Conservation (phyloP, 1,284 basidiomycete species). For the Cutaneotrichosporon cutaneum region DNA sequence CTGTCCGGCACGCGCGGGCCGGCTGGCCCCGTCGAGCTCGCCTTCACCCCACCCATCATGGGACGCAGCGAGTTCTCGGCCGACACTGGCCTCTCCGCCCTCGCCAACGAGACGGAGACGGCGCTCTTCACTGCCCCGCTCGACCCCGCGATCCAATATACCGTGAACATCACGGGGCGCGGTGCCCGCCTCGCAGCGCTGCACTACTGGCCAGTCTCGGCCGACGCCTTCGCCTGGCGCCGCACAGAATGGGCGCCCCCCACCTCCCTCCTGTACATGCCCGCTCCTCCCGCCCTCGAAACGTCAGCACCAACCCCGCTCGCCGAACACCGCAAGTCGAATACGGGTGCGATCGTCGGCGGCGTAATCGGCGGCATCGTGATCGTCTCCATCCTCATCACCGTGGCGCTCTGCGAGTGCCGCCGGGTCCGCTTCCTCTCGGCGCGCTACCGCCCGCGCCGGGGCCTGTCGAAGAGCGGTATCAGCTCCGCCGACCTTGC, state of each 20-base stretch:
- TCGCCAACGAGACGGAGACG: background rate
- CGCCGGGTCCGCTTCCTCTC: background rate
- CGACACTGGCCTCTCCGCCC: background rate
- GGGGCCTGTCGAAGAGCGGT: background rate
- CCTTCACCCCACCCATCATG: background rate
- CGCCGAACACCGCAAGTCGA: background rate
- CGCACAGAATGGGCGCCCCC: background rate
- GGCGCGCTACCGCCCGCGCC: background rate
- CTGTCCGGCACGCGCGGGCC: background rate
- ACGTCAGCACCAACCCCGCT: background rate
- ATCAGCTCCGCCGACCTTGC: background rate
- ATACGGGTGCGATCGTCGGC: background rate
- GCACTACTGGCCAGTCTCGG: slow-evolving; percentile 3
- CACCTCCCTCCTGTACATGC: background rate
- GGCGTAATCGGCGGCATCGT: background rate
- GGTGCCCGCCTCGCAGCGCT: background rate
- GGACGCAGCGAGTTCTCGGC: background rate
- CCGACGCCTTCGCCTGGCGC: background rate
- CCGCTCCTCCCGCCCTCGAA: background rate
- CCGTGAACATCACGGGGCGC: background rate
- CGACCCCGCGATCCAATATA: background rate
- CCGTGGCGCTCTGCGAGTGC: background rate
- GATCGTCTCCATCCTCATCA: background rate
- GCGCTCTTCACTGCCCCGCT: background rate
- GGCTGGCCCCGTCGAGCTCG: background rate